Base-by-base conservation (phyloP, 306 rosid genomes). In the Leucaena leucocephala region DNA sequence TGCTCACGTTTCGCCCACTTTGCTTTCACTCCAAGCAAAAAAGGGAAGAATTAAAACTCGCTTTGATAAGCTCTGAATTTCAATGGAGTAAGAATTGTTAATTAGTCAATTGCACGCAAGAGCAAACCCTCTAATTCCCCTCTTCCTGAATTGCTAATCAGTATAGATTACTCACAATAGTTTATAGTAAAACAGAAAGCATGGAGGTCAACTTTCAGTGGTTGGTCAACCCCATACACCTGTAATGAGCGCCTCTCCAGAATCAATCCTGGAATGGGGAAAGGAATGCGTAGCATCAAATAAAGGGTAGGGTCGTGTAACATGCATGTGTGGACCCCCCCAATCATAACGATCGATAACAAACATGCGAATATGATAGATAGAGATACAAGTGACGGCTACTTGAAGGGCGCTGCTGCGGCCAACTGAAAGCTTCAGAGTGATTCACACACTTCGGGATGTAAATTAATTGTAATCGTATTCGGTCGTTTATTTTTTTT, bases 241-340 rank as follows among this genome's bases (percentile, higher is more conserved):
- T 7, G 68, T 68, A 27, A 13, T 2, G 10, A 19, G 8, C 11
- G 40, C 68, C 7, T 39, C 36, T 17, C 68, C n/a, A 16, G 38
- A 39, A 17, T 19, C 57, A 8, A 52, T 17, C 3, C 21, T 6
- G 21, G 19, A 57, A 77, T 68, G 2, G 21, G 6, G 27, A 38
- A 58, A 3, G 11, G 11, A 68, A 55, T 68, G 21, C 15, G 36
- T 1, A 2, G 19, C 42, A 17, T 38, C 8, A 52, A 15, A 62
- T 71, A 77, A 65, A 77, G 45, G 66, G 40, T 64, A 43, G 57
- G 66, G 40, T 64, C 4, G 36, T 55, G 69, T 17, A 11, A 48
- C 68, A 62, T n/a, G 55, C 68, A 62, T n/a, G 55, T 19, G 71
- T 64, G 75, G 71, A 52, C 70, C 61, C 65, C 70, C 61, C 65